Evolutionary conservation across 1,284 basidiomycete species (phyloP).

Genomic region (Schizopora paradoxa): DNA sequence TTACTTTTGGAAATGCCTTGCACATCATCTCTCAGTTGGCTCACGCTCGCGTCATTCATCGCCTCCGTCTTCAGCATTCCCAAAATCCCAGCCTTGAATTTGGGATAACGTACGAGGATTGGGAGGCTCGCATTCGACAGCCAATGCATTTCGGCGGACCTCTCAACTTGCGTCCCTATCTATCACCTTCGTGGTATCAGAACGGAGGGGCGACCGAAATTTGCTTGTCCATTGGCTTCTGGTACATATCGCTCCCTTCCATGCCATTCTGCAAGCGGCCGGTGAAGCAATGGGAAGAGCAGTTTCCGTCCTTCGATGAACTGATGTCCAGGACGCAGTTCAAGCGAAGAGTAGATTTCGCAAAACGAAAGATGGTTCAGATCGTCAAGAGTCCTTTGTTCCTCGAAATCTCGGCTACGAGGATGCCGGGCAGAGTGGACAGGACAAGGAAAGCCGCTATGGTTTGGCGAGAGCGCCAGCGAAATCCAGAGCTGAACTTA

Average conservation of each 20-base stretch:
- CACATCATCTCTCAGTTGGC: slow-evolving; percentile 51
- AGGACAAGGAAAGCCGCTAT: slow-evolving; percentile 23
- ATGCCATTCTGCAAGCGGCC: slow-evolving; percentile 39
- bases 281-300: slow-evolving; percentile 15
- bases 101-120: slow-evolving; percentile 46
- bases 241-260: slow-evolving; percentile 40
- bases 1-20: slow-evolving; percentile 50
- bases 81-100: too few species aligned
- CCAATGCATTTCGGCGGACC: slow-evolving; percentile 48
- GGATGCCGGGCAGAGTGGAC: slow-evolving; percentile 26
- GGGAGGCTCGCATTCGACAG: slow-evolving; percentile 45
- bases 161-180: slow-evolving; percentile 46
- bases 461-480: slow-evolving; percentile 18
- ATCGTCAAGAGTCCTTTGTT: slow-evolving; percentile 43
- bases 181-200: slow-evolving; percentile 44
- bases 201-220: slow-evolving; percentile 36
- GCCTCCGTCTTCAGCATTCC: slow-evolving; percentile 32
- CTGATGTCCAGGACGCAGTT: slow-evolving; percentile 44
- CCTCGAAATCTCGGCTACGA: slow-evolving; percentile 36
- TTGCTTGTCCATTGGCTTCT: slow-evolving; percentile 40
- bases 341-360: slow-evolving; percentile 35
- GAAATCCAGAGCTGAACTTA: slow-evolving; percentile 26
- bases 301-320: slow-evolving; percentile 35
- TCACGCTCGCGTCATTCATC: slow-evolving; percentile 45
- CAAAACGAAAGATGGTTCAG: slow-evolving; percentile 34